Conservation (phyloP, 2,329 filamentous ascomycete species). For the Fusarium xyrophilum region DNA sequence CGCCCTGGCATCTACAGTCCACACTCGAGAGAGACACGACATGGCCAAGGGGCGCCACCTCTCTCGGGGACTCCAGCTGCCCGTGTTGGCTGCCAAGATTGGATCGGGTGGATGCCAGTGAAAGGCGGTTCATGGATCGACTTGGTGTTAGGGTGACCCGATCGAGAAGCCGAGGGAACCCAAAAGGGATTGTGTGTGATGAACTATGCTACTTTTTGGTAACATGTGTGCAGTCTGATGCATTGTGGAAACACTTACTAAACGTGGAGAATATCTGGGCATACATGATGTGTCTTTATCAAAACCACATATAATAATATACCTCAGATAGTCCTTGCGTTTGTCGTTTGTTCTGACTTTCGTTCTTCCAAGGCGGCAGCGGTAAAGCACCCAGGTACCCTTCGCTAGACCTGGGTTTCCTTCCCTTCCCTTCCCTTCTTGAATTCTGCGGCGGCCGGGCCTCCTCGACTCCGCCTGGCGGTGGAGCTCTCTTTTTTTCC, state of each 20-base stretch:
- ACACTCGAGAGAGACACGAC: constrained; percentile 16
- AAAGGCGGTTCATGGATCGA: constrained; percentile 29
- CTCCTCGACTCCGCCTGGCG: constrained; percentile 20
- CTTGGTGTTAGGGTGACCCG: constrained; percentile 11
- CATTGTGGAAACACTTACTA: neutral
- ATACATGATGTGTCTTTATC: neutral
- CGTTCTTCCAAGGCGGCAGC: neutral
- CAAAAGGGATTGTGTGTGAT: constrained; percentile 14
- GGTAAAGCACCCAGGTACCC: neutral
- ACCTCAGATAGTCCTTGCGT: neutral
- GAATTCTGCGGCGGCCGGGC: constrained; percentile 18
- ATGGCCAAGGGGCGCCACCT: constrained; percentile 33
- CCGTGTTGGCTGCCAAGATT: constrained; percentile 19
- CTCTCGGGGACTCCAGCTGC: constrained; percentile 27
- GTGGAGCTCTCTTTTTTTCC: constrained; percentile 9
- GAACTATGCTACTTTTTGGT: constrained; percentile 7
- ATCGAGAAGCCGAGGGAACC: constrained; percentile 29
- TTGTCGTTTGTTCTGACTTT: neutral
- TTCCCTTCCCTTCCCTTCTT: constrained; percentile 16
- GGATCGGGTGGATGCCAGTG: constrained; percentile 27
- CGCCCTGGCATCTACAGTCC: constrained; percentile 19
- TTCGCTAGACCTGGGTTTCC: neutral
- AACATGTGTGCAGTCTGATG: neutral
- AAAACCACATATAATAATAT: neutral
- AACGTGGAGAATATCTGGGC: neutral